Percentiles rank a stretch among this genome's conserved stretches.
phyloP scores from a whole-genome alignment of 2,329 filamentous ascomycete genomes.

The Aspergillus fumigatiaffinis region DNA sequence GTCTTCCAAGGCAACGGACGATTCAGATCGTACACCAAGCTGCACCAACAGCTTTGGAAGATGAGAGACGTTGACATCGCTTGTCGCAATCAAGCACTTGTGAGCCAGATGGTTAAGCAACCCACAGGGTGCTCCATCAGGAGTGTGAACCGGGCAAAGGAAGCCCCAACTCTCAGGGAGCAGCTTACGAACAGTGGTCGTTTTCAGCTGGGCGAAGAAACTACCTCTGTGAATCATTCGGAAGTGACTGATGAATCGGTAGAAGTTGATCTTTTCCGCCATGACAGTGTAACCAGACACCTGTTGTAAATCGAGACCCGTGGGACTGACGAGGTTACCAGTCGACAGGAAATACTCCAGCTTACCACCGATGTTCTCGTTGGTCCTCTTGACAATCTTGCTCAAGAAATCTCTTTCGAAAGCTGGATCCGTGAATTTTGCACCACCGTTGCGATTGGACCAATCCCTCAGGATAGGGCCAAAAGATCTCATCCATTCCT shows the following conservation, averaged over 20 bases:
- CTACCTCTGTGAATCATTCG: slow-evolving; percentile 98
- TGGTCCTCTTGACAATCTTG: slow-evolving; percentile 74
- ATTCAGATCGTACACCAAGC: slow-evolving; percentile 71
- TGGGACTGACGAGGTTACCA: slow-evolving; percentile 86
- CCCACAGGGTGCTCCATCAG: slow-evolving; percentile 92
- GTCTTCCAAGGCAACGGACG: slow-evolving; percentile 74
- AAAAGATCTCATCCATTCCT: slow-evolving; percentile 78
- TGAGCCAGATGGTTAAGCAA: slow-evolving; percentile 92
- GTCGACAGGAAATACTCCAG: slow-evolving; percentile 96
- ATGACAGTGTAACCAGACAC: slow-evolving; percentile 93
- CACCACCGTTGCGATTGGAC: slow-evolving; percentile 48
- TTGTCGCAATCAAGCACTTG: slow-evolving; percentile 85
- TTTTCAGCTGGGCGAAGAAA: slow-evolving; percentile 97
- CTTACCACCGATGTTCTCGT: slow-evolving; percentile 80
- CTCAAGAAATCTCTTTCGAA: slow-evolving; percentile 77
- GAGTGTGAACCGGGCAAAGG: slow-evolving; percentile 93
- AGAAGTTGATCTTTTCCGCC: slow-evolving; percentile 97
- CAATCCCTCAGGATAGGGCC: slow-evolving; percentile 52
- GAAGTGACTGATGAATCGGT: slow-evolving; percentile 98
- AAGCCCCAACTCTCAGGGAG: slow-evolving; percentile 98
- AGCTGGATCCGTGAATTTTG: slow-evolving; percentile 66
- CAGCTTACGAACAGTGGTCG: slow-evolving; percentile 91
- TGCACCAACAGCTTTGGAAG: slow-evolving; percentile 71
- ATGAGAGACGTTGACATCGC: slow-evolving; percentile 66
- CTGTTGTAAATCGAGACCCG: slow-evolving; percentile 90